phyloP scores from a whole-genome alignment of 1,284 basidiomycete species.

The Megacollybia platyphylla region DNA sequence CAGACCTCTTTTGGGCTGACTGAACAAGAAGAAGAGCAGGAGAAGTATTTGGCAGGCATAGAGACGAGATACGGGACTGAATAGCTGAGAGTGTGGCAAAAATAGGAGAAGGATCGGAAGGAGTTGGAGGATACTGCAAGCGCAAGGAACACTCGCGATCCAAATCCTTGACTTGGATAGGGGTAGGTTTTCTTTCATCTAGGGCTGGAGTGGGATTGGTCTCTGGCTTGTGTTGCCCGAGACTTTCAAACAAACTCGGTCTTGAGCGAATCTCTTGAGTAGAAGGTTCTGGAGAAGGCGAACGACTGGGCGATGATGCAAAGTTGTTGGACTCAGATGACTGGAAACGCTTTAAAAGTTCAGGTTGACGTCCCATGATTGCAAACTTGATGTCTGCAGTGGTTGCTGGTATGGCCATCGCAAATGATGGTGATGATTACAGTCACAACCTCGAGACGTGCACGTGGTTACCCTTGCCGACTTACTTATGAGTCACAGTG shows the following conservation, averaged over 20 bases:
- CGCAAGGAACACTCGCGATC: too few species aligned
- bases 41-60: not conserved
- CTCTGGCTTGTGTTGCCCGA: not conserved
- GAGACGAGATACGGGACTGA: not conserved
- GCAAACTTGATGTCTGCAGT: not conserved
- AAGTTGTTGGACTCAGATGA: not conserved
- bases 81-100: not conserved
- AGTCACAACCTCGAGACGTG: too few species aligned
- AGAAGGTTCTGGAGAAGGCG: not conserved
- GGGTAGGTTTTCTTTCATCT: not conserved
- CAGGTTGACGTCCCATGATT: not conserved
- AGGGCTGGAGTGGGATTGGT: not conserved
- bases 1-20: not conserved
- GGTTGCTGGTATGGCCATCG: not conserved
- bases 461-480: too few species aligned
- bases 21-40: not conserved
- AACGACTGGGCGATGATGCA: not conserved
- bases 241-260: not conserved
- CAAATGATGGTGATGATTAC: too few species aligned
- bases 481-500: too few species aligned
- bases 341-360: not conserved
- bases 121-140: not conserved
- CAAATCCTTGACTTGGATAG: not conserved
- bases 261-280: not conserved
- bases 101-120: not conserved